These are phyloP conservation scores for Phytomonas francai DNA, from an alignment of 208 protist genomes.

Conservation along the genomic window DNA sequence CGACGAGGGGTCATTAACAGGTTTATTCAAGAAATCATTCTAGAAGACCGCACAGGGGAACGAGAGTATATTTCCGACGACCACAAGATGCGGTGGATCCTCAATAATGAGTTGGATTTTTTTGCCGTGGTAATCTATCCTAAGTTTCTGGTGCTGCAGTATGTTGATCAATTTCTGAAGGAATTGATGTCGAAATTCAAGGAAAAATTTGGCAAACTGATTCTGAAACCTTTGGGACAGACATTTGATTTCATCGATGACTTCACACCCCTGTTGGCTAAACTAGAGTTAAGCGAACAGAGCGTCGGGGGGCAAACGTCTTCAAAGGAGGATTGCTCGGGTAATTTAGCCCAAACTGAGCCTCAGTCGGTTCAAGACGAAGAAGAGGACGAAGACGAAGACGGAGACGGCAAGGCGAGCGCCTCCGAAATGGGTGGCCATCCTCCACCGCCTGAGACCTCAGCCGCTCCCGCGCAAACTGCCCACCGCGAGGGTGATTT, in stretches of 20 bases:
- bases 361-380: no score
- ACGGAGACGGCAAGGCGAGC: conserved; percentile 1
- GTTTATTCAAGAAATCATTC: conserved; percentile 89
- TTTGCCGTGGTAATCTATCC: conserved; percentile 92
- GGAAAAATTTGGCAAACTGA: conserved; percentile 38
- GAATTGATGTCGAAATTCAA: conserved; percentile 71
- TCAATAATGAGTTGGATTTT: conserved; percentile 91
- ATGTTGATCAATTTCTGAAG: conserved; percentile 85
- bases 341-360: no score
- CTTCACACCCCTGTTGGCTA: conserved; percentile 30
- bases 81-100: conserved; percentile 88
- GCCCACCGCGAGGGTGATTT: conserved; percentile 19
- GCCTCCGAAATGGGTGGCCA: no score
- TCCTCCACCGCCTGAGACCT: no score
- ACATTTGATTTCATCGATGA: conserved; percentile 52
- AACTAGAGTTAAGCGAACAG: conserved; percentile 42
- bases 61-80: conserved; percentile 54
- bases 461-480: no score
- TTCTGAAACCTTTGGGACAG: conserved; percentile 1
- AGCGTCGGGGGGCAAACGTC: conserved; percentile 19
- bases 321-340: not conserved
- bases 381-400: conserved; percentile 13
- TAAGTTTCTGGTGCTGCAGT: conserved; percentile 79
- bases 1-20: conserved; percentile 85
- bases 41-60: conserved; percentile 88